Base-by-base conservation (phyloP, 371 early-diverging fungal species). In the Sporodiniella umbellata region DNA sequence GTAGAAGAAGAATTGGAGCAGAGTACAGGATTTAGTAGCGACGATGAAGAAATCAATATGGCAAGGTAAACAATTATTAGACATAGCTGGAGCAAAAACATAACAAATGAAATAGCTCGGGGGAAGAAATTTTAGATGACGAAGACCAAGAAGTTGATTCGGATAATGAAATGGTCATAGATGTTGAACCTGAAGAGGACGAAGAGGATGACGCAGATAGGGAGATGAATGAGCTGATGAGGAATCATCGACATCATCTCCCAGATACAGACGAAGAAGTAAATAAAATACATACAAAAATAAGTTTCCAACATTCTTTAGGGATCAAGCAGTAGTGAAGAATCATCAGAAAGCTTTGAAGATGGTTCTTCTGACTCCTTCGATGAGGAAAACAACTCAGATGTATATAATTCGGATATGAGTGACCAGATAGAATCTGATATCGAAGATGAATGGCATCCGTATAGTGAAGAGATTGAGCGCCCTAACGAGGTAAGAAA, bases 121-220 rank as follows among this genome's bases (percentile, higher is more conserved):
- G 56, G 14, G 56, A 55, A 1, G 61, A 56, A 21, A 19, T 48
- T 7, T 33, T 48, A 15, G 47, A 47, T 12, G 39, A 38, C 42
- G 8, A 18, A 42, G 43, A 35, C 11, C 19, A 28, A 37, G 35
- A 51, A 14, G 47, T 22, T 4, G 46, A 35, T 35, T 21, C 46
- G 3, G 46, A 42, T 14, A 30, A 47, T 44, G 75, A 49, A n/a
- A 60, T 54, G 10, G 53, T 50, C 11, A 26, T 21, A 24, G 39
- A 42, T 23, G 78, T 71, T 17, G 75, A 75, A 14, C 70, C 68
- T n/a, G 68, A 35, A 19, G 75, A 75, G 11, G 72, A 70, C 14
- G 68, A 35, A 26, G 56, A 47, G 25, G 55, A 83, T 51, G 94
- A 33, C 8, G 66, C 68, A 18, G 54, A 58, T 35, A 45, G 45